Conservation (phyloP, 2,329 filamentous ascomycete species). For the Rasamsonia emersonii region DNA sequence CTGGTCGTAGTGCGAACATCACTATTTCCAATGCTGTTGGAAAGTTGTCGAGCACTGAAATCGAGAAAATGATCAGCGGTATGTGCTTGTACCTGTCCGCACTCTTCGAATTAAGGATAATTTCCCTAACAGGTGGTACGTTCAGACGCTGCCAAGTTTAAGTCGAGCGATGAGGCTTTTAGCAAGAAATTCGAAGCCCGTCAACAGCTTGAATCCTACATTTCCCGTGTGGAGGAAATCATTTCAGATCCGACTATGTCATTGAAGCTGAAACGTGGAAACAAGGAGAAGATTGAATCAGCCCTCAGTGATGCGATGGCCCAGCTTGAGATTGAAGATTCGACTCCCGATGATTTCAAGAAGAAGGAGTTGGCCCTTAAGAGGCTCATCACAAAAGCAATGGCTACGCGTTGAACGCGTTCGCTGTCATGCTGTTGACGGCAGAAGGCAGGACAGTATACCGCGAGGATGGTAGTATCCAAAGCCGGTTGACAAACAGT, state of each 20-base stretch:
- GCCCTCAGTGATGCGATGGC: constrained; percentile 96
- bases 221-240: constrained; percentile 97
- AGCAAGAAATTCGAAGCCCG: constrained; percentile 99
- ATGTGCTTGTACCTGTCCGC: constrained; percentile 20
- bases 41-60: constrained; percentile 89
- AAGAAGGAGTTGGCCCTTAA: constrained; percentile 99
- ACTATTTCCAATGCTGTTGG: constrained; percentile 99
- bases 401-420: constrained; percentile 78
- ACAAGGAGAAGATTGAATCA: constrained; percentile 99
- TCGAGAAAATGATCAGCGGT: constrained; percentile 95
- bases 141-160: constrained; percentile 91
- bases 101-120: not conserved
- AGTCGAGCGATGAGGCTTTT: constrained; percentile 95
- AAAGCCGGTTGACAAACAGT: too few species aligned
- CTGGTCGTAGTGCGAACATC: constrained; percentile 96
- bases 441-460: too few species aligned
- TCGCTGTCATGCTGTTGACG: too few species aligned
- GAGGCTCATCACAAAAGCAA: constrained; percentile 96
- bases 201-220: constrained; percentile 99
- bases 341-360: constrained; percentile 87
- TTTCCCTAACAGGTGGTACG: constrained; percentile 9
- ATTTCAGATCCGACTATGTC: constrained; percentile 92
- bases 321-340: constrained; percentile 92
- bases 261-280: constrained; percentile 95
- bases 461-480: too few species aligned